Evolutionary conservation across 2,329 filamentous ascomycete species (phyloP).

Genomic region (Hypoxylon sp.): DNA sequence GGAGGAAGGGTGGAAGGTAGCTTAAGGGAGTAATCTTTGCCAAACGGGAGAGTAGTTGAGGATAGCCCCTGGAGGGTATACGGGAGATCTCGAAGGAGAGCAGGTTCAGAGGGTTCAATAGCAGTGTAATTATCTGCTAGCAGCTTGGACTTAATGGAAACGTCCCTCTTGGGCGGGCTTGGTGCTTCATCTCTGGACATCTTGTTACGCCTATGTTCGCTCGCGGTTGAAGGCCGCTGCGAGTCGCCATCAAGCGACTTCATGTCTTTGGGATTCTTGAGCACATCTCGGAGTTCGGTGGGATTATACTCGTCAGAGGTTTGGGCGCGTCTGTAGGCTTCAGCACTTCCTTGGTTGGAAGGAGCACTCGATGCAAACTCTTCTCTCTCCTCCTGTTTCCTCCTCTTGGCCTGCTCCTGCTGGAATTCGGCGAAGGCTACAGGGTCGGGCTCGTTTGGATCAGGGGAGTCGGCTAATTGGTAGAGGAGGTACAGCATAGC

Average conservation of each 20-base stretch:
- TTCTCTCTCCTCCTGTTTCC: constrained; percentile 43
- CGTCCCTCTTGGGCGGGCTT: constrained; percentile 60
- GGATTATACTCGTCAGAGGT: constrained; percentile 47
- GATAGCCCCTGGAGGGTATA: constrained; percentile 95
- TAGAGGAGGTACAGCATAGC: constrained; percentile 93
- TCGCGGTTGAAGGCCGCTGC: constrained; percentile 39
- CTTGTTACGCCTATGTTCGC: constrained; percentile 53
- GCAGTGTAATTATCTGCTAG: constrained; percentile 71
- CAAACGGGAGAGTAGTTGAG: constrained; percentile 85
- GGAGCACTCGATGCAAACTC: constrained; percentile 44
- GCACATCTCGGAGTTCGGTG: constrained; percentile 52
- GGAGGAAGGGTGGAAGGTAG: constrained; percentile 85
- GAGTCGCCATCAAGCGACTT: constrained; percentile 46
- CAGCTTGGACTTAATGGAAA: constrained; percentile 70
- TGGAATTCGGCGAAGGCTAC: constrained; percentile 53
- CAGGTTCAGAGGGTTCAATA: constrained; percentile 74
- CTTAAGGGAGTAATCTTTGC: constrained; percentile 76
- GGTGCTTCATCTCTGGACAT: constrained; percentile 41
- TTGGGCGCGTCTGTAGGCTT: constrained; percentile 34
- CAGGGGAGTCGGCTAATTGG: constrained; percentile 79
- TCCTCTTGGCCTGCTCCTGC: constrained; percentile 49
- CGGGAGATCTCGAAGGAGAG: constrained; percentile 83
- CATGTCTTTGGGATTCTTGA: constrained; percentile 50
- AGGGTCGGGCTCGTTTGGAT: constrained; percentile 65
- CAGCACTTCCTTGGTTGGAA: constrained; percentile 44